phyloP scores from a whole-genome alignment of 2,329 filamentous ascomycete species.

The Colletotrichum zoysiae region DNA sequence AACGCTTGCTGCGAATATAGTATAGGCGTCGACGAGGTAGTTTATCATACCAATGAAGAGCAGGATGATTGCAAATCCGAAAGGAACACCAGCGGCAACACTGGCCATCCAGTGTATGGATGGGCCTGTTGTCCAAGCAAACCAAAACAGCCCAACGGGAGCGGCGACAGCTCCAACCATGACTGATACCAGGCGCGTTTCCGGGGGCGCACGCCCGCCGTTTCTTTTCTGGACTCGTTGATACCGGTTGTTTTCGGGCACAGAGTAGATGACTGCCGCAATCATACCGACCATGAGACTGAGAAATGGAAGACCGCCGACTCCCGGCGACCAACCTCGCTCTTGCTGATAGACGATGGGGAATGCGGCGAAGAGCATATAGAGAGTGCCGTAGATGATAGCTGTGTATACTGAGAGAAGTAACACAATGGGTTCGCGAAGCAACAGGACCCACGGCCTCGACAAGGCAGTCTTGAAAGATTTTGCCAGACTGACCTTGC shows the following conservation, averaged over 20 bases:
- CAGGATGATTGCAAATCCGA: constrained; percentile 57
- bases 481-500: constrained; percentile 51
- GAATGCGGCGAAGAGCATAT: constrained; percentile 71
- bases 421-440: constrained; percentile 77
- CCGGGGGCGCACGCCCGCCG: constrained; percentile 66
- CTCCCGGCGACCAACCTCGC: constrained; percentile 69
- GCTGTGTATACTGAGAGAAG: constrained; percentile 75
- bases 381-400: constrained; percentile 69
- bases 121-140: constrained; percentile 67
- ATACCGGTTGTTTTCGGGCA: constrained; percentile 60
- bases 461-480: constrained; percentile 60
- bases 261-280: constrained; percentile 62
- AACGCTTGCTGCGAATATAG: constrained; percentile 81
- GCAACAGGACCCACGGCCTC: constrained; percentile 76
- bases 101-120: constrained; percentile 64
- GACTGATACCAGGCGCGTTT: constrained; percentile 66
- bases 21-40: constrained; percentile 68
- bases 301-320: constrained; percentile 74
- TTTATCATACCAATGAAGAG: constrained; percentile 67
- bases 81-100: constrained; percentile 50
- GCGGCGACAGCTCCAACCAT: constrained; percentile 66
- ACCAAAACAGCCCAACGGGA: constrained; percentile 68
- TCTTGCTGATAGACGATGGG: constrained; percentile 74
- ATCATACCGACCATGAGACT: constrained; percentile 77
- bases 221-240: constrained; percentile 51